phyloP scores from a whole-genome alignment of 257 asterid genomes.

The Scutellaria minor region DNA sequence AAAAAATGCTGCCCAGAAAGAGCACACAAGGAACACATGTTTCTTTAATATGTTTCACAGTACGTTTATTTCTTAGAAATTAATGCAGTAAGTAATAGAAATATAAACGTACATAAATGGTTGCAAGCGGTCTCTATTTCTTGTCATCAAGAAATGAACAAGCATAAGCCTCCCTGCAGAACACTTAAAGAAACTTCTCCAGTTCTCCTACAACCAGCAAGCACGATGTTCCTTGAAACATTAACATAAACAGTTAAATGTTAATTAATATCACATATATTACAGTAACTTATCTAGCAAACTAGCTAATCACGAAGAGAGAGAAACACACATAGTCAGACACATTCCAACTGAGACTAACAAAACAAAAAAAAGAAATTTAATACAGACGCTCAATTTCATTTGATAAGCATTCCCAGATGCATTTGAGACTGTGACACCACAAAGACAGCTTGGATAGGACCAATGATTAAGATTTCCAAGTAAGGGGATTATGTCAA shows the following conservation, averaged over 20 bases:
- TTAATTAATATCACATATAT: neutral
- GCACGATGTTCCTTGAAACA: conserved; percentile 23
- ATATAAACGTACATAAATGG: conserved; percentile 63
- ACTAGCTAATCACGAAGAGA: neutral
- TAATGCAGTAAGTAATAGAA: neutral
- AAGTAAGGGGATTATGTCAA: neutral
- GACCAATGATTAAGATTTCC: neutral
- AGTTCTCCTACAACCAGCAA: conserved; percentile 46
- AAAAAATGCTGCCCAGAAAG: neutral
- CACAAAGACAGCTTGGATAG: neutral
- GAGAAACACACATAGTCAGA: no score
- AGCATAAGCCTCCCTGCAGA: conserved; percentile 76
- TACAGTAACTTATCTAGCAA: neutral
- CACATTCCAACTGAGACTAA: no score
- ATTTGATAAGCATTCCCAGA: neutral
- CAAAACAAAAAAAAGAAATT: neutral
- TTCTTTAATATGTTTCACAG: neutral
- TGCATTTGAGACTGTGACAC: neutral
- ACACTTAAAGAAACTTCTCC: conserved; percentile 91
- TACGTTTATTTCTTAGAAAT: neutral
- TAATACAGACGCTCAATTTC: neutral
- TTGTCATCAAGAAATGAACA: conserved; percentile 67
- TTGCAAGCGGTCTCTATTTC: conserved; percentile 53
- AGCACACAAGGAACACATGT: neutral
- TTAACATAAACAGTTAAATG: neutral